Base-by-base conservation (phyloP, 805 yeast genomes). In the Candida michaelii region DNA sequence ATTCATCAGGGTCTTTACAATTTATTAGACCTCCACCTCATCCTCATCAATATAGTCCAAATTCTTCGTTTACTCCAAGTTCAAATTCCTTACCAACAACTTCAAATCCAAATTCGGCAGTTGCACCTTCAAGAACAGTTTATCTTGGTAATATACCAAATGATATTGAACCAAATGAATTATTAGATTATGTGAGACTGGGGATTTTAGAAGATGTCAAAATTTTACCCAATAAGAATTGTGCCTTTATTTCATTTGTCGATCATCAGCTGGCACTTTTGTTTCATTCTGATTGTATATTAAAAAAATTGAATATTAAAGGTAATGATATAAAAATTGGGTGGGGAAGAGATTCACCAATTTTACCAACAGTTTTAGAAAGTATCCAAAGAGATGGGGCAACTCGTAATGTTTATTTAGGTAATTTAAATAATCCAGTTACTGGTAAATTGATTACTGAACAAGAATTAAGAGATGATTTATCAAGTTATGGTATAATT, bases 261-360 rank as follows among this genome's bases (percentile, higher is more conserved):
- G 96, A 89, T 62, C 91, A 85, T 60, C 83, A 86, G 51, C 78
- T 93, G 23, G 97, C 98, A 0, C 72, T 89, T 46, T 77, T 89
- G 50, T 93, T 93, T 68, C 97, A 89, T 63, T 87, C 96, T 0
- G 97, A 90, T 66, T 95, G 96, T 30, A 83, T 87, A 39, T 73
- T 91, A 59, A 89, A 88, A 59, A 80, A 90, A 59, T 72, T 90
- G 49, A 79, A 83, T 31, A 85, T 93, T 46, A 81, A 80, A 52
- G 89, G 88, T 35, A 81, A 84, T 51, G 95, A 87, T 55, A 79
- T 90, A 44, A 79, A 89, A 56, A 77, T 91, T 46, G 96, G 97
- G 10, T 93, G 98, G 98, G 97, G 96, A 15, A 85, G 85, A 51
- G 80, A 89, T 30, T 72, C 83, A 2, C 80, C 85, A 1, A 79